Base-by-base conservation (phyloP, 768 basidiomycete species). In the Rubroboletus pulcherrimus region DNA sequence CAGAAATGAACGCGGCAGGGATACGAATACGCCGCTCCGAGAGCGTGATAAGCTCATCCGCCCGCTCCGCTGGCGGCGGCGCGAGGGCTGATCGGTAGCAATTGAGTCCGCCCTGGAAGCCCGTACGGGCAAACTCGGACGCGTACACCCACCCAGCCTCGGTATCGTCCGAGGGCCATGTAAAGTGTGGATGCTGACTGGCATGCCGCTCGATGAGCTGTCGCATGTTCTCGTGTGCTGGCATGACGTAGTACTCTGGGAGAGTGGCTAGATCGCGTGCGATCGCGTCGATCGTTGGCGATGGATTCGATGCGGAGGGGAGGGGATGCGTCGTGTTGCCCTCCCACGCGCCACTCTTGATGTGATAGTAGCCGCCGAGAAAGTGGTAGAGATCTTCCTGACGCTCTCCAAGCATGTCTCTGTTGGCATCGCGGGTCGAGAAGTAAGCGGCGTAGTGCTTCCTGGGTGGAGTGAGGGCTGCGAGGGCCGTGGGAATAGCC, bases 81-180 rank as follows among this genome's bases (percentile, higher is more conserved):
- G 54, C 50, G 26, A 64, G 57, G 48, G 64, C 59, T 54, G 73
- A 70, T 29, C 84, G 77, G 61, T 86, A 86, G 55, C 76, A 70
- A 60, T 86, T 83, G 50, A 86, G 66, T 29, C 81, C 83, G n/a
- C 83, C 84, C 62, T 85, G 84, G 55, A 86, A 86, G 1, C 85
- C 83, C 2, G 80, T 82, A 40, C 77, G 71, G 0, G 62, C 58
- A 54, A 77, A 87, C 58, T 79, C 78, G 21, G 73, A 59, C 2
- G 77, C 74, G 61, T 83, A 85, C 11, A 82, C 75, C 26, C 10
- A 44, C 26, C 53, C 63, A 0, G 54, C 66, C 12, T 83, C 74
- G 46, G 81, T 81, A 1, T 71, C 74, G 10, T 80, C 77, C 5
- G 76, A 54, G 9, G 85, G 68, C 84, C 84, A 86, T 57, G 65